These are phyloP conservation scores for Oryza glaberrima DNA, from an alignment of 176 grass and related monocot genomes.

Conservation along the genomic window DNA sequence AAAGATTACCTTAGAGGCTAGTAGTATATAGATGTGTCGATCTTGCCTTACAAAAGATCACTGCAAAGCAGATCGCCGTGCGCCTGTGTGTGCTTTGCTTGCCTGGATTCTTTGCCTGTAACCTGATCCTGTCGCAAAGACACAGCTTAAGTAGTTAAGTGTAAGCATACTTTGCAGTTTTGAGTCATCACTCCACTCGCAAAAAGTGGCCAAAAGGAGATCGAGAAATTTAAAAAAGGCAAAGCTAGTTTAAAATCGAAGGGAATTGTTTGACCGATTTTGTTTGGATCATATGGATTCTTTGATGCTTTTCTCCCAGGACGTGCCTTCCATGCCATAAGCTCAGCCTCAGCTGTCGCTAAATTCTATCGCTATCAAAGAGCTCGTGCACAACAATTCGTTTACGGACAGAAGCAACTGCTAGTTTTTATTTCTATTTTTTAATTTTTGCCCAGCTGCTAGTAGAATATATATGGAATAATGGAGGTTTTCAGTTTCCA, in stretches of 20 bases:
- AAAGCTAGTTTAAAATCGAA: constrained; percentile 12
- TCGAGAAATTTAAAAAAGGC: not conserved
- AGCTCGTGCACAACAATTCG: too few relatives aligned
- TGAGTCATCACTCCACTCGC: constrained; percentile 11
- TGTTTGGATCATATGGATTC: not conserved
- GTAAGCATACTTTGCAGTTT: constrained; percentile 12
- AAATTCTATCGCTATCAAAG: too few relatives aligned
- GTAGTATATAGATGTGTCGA: not conserved
- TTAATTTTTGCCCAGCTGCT: too few relatives aligned
- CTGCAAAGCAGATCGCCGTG: constrained; percentile 6
- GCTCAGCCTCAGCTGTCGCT: too few relatives aligned
- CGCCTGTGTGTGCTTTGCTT: not conserved
- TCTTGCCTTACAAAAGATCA: constrained; percentile 23
- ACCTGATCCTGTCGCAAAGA: constrained; percentile 5
- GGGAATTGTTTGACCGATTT: constrained; percentile 24
- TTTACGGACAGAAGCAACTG: too few relatives aligned
- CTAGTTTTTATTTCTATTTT: too few relatives aligned
- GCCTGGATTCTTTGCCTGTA: constrained; percentile 1
- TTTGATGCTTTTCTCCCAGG: too few relatives aligned
- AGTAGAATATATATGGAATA: too few relatives aligned
- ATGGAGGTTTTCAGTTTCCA: too few relatives aligned
- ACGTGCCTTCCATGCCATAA: too few relatives aligned
- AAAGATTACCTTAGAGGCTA: not conserved
- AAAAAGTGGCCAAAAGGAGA: constrained; percentile 26
- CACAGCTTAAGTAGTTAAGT: not conserved